Evolutionary conservation across 1,284 basidiomycete genomes (phyloP), one percentile per base, ranked within the genome.

Genomic region (Irpex sp.): DNA sequence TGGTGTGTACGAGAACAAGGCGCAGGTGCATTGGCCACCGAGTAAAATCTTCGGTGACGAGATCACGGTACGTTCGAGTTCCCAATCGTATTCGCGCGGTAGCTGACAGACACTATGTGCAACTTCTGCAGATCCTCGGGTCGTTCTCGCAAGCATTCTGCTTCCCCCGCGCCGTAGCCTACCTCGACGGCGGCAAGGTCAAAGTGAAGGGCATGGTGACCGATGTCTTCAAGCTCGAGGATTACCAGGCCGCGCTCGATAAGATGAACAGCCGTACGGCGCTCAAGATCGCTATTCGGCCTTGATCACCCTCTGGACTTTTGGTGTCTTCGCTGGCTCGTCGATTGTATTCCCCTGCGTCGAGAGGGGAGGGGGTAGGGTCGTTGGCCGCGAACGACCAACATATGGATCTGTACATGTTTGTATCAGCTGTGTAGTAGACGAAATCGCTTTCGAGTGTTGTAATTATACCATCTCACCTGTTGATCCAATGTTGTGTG

Each of bases 11-110:
- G 79, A 80, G 67, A 80, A 85, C 73, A 75, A 76, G 61, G 84
- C 84, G 34, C 72, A 75, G 31, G 80, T 87, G n/a, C 78, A 81
- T 68, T 87, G 85, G 85, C 77, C 84, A 13, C 85, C 85, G 19
- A 78, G 78, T 65, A 84, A 84, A 77, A 87, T 87, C 70, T 87
- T 87, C 70, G 75, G 77, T 26, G 83, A 87, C 69, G 85, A 87
- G 73, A 86, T 87, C 73, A 77, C 72, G 74, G 81, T 79, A 61
- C 62, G 74, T 70, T 4, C 40, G 81, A 4, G 17, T 31, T 2
- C 8, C n/a, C 6, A 38, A 38, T 17, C 40, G 15, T 55, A 26
- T 26, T 26, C 40, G n/a, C 49, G 4, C 8, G 17, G 17, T 49
- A 31, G 9, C 2, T 31, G 0, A 19, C 36, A 51, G 56, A n/a